Evolutionary conservation across 768 basidiomycete genomes (phyloP), one percentile per base, ranked within the genome.

Genomic region (Crepidotus variabilis): DNA sequence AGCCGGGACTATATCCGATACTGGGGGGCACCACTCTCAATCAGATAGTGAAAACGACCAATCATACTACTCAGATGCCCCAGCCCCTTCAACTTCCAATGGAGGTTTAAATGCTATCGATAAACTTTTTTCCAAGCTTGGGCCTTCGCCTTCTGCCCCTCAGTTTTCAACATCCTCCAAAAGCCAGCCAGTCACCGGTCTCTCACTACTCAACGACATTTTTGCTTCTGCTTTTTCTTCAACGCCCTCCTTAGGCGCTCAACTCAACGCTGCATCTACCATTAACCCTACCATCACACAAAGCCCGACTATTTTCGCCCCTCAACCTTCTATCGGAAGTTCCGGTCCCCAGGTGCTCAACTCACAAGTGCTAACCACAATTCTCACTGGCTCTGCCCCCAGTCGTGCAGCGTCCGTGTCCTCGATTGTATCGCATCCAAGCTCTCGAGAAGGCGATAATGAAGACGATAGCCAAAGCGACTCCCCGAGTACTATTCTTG

Each of bases 151-250:
- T 18, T 24, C 60, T 6, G 32, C 60, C 47, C 57, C 66, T 6
- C 43, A 67, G 34, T 55, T 69, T 11, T 39, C 66, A 11, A 59
- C 61, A 54, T 58, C 70, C n/a, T 46, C 66, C 23, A 61, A 62
- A 34, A 61, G 64, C n/a, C 71, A 78, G 13, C 64, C 57, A 52
- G 66, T 59, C 64, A 79, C 80, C n/a, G 86, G 88, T 6, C 73
- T 80, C 49, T 73, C 80, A 16, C 74, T 92, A 32, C 72, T 92
- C 14, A 76, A 87, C 60, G 78, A 81, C 11, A 88, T 92, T 43
- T 91, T 92, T 65, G 89, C 89, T 2, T 91, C 88, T 5, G 89
- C 84, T 5, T n/a, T n/a, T n/a, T n/a, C n/a, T n/a, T 50, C 50
- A 2, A 9, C 52, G 16, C 49, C 50, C n/a, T 51, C 55, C 11